Base-by-base conservation (phyloP, 768 basidiomycete species). In the Grammothele lineata region DNA sequence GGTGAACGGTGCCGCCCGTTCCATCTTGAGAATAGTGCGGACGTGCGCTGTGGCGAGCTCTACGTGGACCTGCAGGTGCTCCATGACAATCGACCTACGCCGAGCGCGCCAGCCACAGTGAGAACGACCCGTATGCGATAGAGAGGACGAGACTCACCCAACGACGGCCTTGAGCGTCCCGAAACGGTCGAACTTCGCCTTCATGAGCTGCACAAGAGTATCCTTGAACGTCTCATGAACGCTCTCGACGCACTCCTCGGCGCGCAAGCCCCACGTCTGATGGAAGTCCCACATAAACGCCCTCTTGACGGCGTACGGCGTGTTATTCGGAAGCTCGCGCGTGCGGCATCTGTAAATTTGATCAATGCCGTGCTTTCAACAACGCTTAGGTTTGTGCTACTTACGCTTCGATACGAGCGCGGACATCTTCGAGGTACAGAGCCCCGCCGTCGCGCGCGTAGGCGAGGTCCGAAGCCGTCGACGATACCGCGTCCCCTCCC, bases 311-410 rank as follows among this genome's bases (percentile, higher is more conserved):
- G 63, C 61, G 37, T 67, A 74, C 1, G 75, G 74, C n/a, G 71
- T 58, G 35, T 75, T 69, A 11, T 66, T 62, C 1, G 74, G 74
- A 17, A 76, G 66, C 39, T 75, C 72, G 66, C 71, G 70, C 4
- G 57, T 62, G 33, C 62, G 62, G 5, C 67, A 66, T 10, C 71
- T 74, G 27, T 27, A 5, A 27, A 10, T 19, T 1, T 3, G 19
- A 9, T 36, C 35, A 33, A 26, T 15, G 32, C 7, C 32, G 23
- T 14, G 15, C 6, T 42, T 33, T 21, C 24, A 17, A n/a, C n/a
- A n/a, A n/a, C n/a, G n/a, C n/a, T n/a, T n/a, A n/a, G n/a, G n/a
- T n/a, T n/a, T n/a, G n/a, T n/a, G n/a, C n/a, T 26, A 61, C 66
- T 7, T 34, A 73, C 72, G 64, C 62, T 1, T 34, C 17, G 15